Evolutionary conservation across 2,329 filamentous ascomycete species (phyloP).

Genomic region (Aspergillus neoniger): DNA sequence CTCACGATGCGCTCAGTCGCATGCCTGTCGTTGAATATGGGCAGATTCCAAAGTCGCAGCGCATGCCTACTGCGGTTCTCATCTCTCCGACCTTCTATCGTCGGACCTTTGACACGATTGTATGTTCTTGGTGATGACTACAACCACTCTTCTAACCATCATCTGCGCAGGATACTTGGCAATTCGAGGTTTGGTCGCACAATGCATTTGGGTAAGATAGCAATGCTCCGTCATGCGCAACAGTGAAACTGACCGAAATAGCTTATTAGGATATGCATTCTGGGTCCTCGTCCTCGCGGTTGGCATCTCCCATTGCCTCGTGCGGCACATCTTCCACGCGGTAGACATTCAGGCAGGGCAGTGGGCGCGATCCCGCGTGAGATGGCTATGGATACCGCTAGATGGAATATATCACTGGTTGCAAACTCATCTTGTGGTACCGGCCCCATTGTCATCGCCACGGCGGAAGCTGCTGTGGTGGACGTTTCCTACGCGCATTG

Average conservation of each 20-base stretch:
- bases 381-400: conserved; percentile 9
- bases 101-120: conserved; percentile 35
- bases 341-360: conserved; percentile 8
- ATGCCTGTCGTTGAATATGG: conserved; percentile 36
- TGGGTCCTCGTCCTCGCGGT: conserved; percentile 41
- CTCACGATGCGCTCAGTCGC: conserved; percentile 33
- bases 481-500: conserved; percentile 52
- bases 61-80: conserved; percentile 31
- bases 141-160: background rate
- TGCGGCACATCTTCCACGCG: conserved; percentile 21
- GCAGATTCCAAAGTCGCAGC: conserved; percentile 27
- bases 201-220: conserved; percentile 40
- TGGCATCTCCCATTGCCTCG: conserved; percentile 37
- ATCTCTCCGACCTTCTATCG: conserved; percentile 34
- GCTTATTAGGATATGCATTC: conserved; percentile 40
- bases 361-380: background rate
- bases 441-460: conserved; percentile 46
- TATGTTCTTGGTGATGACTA: conserved; percentile 19
- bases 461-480: conserved; percentile 46
- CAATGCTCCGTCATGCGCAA: background rate
- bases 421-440: conserved; percentile 44
- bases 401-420: conserved; percentile 32
- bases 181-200: conserved; percentile 38
- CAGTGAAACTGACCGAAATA: conserved; percentile 1
- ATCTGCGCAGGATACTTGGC: conserved; percentile 30